These are phyloP conservation scores for Cucumis sativus DNA, from an alignment of 306 rosid genomes.

Conservation along the genomic window Cucumber_9930_V3 NC_026656.2:1397001-1397500, in stretches of 20 bases:
- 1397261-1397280: too few species aligned
- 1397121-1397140: not conserved
- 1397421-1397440: conserved; percentile 1
- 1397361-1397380: conserved; percentile 2
- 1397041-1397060: too few species aligned
- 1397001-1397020: not conserved
- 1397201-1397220: not conserved
- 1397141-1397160: not conserved
- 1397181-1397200: not conserved
- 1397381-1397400: not conserved
- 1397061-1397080: not conserved
- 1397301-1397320: not conserved
- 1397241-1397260: too few species aligned
- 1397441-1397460: not conserved
- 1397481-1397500: not conserved
- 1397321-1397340: conserved; percentile 10
- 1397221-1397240: too few species aligned
- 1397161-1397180: not conserved
- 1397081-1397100: not conserved
- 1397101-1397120: not conserved
- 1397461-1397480: not conserved
- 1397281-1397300: too few species aligned
- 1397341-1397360: conserved; percentile 9
- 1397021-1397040: not conserved
- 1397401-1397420: not conserved